These are phyloP conservation scores for Lodderomyces jiufengensis DNA, from an alignment of 1,139 yeast genomes.

Conservation along the genomic window DNA sequence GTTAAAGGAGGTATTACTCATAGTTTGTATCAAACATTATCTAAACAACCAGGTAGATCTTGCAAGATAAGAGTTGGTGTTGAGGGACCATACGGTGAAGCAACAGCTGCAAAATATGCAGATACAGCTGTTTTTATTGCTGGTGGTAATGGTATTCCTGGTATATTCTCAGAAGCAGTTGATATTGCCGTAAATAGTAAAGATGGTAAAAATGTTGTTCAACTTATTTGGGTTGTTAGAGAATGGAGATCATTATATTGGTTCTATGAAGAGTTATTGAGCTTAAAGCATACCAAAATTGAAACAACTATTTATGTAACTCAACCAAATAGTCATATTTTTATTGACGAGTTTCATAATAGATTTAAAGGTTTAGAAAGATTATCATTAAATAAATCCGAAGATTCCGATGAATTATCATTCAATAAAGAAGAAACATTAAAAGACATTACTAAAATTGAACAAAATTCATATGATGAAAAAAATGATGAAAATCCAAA, in stretches of 20 bases:
- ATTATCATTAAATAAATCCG: no score
- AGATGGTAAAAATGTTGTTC: not conserved
- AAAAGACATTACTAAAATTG: constrained; percentile 1
- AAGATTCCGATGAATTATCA: no score
- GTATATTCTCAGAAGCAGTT: constrained; percentile 37
- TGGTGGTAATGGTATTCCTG: constrained; percentile 45
- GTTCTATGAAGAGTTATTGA: constrained; percentile 32
- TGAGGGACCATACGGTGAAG: constrained; percentile 43
- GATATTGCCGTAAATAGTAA: constrained; percentile 18
- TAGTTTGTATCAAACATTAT: constrained; percentile 28
- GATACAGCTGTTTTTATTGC: constrained; percentile 41
- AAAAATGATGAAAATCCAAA: constrained; percentile 1
- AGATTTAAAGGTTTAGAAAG: constrained; percentile 1
- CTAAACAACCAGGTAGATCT: constrained; percentile 24
- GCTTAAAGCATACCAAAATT: constrained; percentile 22
- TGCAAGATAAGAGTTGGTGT: constrained; percentile 30
- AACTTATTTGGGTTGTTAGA: constrained; percentile 22
- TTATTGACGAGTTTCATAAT: constrained; percentile 5
- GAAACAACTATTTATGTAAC: constrained; percentile 33
- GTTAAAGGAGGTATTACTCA: constrained; percentile 40
- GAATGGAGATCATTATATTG: constrained; percentile 30
- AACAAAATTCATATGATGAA: constrained; percentile 1
- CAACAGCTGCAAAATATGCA: constrained; percentile 26
- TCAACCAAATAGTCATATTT: constrained; percentile 17
- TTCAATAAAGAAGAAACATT: constrained; percentile 1